phyloP scores from a whole-genome alignment of 805 yeast species.

The Candida ortonii region DNA sequence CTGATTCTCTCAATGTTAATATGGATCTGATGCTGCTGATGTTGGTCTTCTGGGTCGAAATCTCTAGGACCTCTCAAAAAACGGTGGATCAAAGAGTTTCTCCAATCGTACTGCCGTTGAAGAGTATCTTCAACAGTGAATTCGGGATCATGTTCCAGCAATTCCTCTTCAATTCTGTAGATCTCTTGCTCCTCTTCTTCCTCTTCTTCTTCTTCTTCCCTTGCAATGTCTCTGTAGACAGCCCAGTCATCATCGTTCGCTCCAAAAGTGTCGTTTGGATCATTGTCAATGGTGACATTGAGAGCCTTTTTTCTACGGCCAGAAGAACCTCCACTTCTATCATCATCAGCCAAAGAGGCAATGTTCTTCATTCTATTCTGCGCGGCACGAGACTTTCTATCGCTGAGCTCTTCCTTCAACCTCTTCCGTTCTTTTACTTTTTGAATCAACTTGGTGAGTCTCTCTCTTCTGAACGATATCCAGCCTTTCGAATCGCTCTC shows the following conservation, averaged over 20 bases:
- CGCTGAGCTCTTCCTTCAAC: constrained; percentile 72
- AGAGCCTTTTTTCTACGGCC: constrained; percentile 45
- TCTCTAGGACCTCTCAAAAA: constrained; percentile 89
- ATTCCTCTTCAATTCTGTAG: constrained; percentile 64
- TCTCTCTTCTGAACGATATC: constrained; percentile 67
- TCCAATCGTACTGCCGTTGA: constrained; percentile 84
- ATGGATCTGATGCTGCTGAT: constrained; percentile 87
- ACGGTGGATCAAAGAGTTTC: constrained; percentile 71
- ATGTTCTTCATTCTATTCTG: constrained; percentile 90
- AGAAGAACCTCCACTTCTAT: constrained; percentile 18
- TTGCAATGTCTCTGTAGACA: constrained; percentile 78
- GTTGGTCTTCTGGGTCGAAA: constrained; percentile 76
- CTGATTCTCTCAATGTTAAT: constrained; percentile 86
- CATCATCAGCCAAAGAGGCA: constrained; percentile 80
- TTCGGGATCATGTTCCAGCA: constrained; percentile 78
- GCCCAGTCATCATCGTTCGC: constrained; percentile 96
- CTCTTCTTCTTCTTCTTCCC: constrained; percentile 74
- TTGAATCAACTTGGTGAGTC: constrained; percentile 57
- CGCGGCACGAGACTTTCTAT: constrained; percentile 87
- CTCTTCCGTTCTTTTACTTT: constrained; percentile 65
- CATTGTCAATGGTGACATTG: constrained; percentile 75
- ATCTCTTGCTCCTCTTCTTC: constrained; percentile 68
- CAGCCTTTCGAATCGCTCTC: constrained; percentile 70
- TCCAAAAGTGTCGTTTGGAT: constrained; percentile 91
- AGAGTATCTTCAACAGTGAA: constrained; percentile 83